Evolutionary conservation across 2,329 filamentous ascomycete species (phyloP), one percentile per base, ranked within the genome.

Genomic region (Fusarium buxicola): DNA sequence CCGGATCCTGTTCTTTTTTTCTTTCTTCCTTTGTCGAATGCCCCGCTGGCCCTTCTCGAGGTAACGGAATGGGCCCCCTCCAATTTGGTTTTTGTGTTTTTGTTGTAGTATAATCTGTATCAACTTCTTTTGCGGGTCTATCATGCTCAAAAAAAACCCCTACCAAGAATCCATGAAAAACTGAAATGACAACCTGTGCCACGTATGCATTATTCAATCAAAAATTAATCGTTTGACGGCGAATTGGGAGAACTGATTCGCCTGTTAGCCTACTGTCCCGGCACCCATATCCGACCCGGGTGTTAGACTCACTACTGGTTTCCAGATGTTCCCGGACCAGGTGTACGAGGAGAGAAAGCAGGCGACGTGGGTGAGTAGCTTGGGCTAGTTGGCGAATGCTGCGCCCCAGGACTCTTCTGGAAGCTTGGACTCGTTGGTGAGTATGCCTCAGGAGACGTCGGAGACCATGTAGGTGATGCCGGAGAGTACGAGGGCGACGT

Each of bases 391-490:
- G 89, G 88, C 31, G 86, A 89, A 68, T 81, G 78, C 66, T 83
- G 80, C 55, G 82, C 77, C 68, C 85, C 81, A 51, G 81, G 81
- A 64, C 81, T 82, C 59, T 81, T 80, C 67, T 82, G 80, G 83
- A 86, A 88, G 58, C 80, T 81, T 27, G 86, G 86, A 68, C 86
- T 88, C 38, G 86, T 88, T 6, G 86, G 86, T 44, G 86, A 88
- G 77, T 89, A 89, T 3, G 82, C 80, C 59, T 82, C 81, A 11
- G 85, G 85, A 35, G 90, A 93, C 7, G 90, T 91, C 3, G 92
- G 91, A 54, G 91, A 93, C 80, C 91, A 94, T 21, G 84, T 86
- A n/a, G 90, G 90, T 45, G 90, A 92, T 11, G 88, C 88, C 41
- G 90, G 89, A 28, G 84, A 86, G 76, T 89, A 90, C 5, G 82